Evolutionary conservation across 2,329 filamentous ascomycete species (phyloP).

Genomic region (Colletotrichum australisinense): DNA sequence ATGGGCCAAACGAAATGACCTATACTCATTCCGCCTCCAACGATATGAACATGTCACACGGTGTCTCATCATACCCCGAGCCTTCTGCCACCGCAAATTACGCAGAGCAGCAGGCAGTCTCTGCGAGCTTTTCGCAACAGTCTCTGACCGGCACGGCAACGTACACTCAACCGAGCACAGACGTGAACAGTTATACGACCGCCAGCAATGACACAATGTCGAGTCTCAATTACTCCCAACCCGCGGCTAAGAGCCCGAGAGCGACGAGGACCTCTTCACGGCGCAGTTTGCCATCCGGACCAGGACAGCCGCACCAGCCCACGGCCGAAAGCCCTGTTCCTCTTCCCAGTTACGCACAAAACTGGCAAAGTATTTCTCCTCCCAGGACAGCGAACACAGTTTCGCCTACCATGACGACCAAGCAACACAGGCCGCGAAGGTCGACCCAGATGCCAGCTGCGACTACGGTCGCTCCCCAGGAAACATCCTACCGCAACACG

Average conservation of each 20-base stretch:
- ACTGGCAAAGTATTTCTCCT: constrained; percentile 22
- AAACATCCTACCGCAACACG: constrained; percentile 1
- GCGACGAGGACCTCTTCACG: constrained; percentile 2
- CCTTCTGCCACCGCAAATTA: constrained; percentile 17
- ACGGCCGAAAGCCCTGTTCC: background rate
- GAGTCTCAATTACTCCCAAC: background rate
- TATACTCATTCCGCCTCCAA: constrained; percentile 39
- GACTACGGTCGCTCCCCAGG: background rate
- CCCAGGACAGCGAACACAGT: constrained; percentile 8
- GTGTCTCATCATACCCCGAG: constrained; percentile 11
- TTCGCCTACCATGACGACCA: constrained; percentile 15
- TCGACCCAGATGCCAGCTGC: constrained; percentile 1
- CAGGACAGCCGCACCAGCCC: constrained; percentile 12
- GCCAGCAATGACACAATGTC: background rate
- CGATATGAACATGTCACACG: constrained; percentile 10
- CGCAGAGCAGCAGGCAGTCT: constrained; percentile 10
- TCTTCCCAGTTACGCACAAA: constrained; percentile 5
- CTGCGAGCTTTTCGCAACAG: constrained; percentile 1
- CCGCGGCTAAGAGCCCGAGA: background rate
- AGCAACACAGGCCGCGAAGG: constrained; percentile 6
- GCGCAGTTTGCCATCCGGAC: constrained; percentile 30
- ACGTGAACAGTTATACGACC: constrained; percentile 3
- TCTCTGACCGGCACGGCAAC: constrained; percentile 1
- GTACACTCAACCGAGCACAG: constrained; percentile 1
- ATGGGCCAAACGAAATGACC: constrained; percentile 39